Base-by-base conservation (phyloP, 23 red algal species). In the Gracilaria domingensis region DNA sequence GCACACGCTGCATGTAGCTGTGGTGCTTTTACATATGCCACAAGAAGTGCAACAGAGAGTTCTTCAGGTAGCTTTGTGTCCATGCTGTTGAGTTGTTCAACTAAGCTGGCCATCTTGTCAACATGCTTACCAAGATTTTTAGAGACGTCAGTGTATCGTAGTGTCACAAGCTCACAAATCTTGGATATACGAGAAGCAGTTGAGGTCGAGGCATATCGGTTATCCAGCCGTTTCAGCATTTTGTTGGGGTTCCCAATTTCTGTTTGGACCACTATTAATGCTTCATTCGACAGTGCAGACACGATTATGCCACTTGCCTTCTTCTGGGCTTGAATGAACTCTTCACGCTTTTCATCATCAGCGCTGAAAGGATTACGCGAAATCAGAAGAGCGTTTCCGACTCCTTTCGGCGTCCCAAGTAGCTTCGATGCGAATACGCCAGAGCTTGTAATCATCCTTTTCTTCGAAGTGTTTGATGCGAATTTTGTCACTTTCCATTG, bases 41-140 rank as follows among this genome's bases (percentile, higher is more conserved):
- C 80, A 24, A 83, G 24, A 30, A 83, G 56, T 33, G 80, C 80
- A 38, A 83, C 51, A 64, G 51, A 66, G 20, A 83, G 40, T 56
- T 83, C 44, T 62, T 83, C 50, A 33, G 80, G 50, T 23, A 83
- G 24, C 56, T 66, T 66, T 12, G 80, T 83, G 25, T 83, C 51
- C 29, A 66, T 83, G 6, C 11, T 37, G 14, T 34, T 18, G 13
- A 59, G 36, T 0, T 83, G 50, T 83, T 83, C 44, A 16, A 61
- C 36, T 39, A 83, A 4, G 21, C 44, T 37, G 34, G 54, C 50
- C 80, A 83, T 83, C 14, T 58, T 83, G 56, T 83, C 42, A 4
- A 78, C 37, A 47, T 78, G 72, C n/a, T 37, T 37, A 8, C 72
- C 72, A 28, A 78, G 26, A 37, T 44, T 78, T 17, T 78, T 4